Evolutionary conservation across 2,329 filamentous ascomycete genomes (phyloP), one percentile per base, ranked within the genome.

Genomic region (Cladophialophora bantiana): DNA sequence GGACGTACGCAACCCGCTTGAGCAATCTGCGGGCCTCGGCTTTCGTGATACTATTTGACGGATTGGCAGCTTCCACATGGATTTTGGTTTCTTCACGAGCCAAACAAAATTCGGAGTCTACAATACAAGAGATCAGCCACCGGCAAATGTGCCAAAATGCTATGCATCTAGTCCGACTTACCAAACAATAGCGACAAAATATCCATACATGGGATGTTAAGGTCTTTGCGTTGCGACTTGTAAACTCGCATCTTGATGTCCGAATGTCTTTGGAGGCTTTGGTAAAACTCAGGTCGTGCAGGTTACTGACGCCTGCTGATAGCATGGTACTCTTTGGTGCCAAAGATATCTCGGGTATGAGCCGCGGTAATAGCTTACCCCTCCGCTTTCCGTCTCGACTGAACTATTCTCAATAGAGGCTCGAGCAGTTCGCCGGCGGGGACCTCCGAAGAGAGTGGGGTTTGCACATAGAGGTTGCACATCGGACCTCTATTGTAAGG

Each of bases 31-130:
- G 45, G n/a, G 18, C 26, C 18, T 50, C 18, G 45, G 45, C 45
- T 9, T 50, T 50, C 18, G 45, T 50, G 45, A 50, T 50, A 20
- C 45, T 50, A 20, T 50, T 50, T 0, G 45, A 26, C 12, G 45
- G 45, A 50, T 50, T 50, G 1, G 45, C 45, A 50, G 45, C 45
- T 13, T 50, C 18, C 45, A 50, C 45, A 26, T 50, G 45, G 45
- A 50, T 50, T 50, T 50, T 26, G 45, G 45, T 50, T 20, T 50
- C 45, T 13, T 50, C 45, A 18, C 12, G 18, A 9, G 45, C 45
- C 20, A 50, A 26, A n/a, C 45, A 20, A 18, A 7, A 26, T 9
- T 50, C 45, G 4, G 45, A 50, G 18, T 50, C 45, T 50, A 13
- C 12, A 40, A 15, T 26, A 50, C 18, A 50, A 50, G 36, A 40